Evolutionary conservation across 2,329 filamentous ascomycete genomes (phyloP).

Genomic region (Ceratocystiopsis minuta): DNA sequence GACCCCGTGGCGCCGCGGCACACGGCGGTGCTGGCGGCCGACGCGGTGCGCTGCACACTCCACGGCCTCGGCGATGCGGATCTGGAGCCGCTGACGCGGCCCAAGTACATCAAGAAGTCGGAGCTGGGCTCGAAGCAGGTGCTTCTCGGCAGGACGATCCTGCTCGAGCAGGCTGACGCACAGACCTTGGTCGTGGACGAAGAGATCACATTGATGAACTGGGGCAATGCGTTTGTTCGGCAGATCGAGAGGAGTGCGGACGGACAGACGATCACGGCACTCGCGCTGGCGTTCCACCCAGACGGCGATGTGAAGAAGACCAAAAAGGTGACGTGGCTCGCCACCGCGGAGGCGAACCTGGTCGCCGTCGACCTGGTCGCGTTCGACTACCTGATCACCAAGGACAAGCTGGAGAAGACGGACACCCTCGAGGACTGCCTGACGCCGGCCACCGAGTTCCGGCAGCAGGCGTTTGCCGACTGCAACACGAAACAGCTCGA

Average conservation of each 20-base stretch:
- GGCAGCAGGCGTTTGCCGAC: conserved; percentile 61
- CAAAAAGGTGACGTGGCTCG: conserved; percentile 94
- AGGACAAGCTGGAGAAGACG: conserved; percentile 82
- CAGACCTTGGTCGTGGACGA: conserved; percentile 66
- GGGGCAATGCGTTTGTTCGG: conserved; percentile 75
- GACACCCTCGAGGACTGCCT: conserved; percentile 74
- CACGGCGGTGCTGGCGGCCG: conserved; percentile 53
- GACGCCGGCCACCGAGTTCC: conserved; percentile 55
- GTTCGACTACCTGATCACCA: conserved; percentile 88
- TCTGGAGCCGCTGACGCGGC: conserved; percentile 53
- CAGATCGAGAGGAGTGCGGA: conserved; percentile 34
- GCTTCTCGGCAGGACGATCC: conserved; percentile 52
- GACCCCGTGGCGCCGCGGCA: conserved; percentile 59
- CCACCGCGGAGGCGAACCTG: conserved; percentile 53
- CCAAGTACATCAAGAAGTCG: conserved; percentile 78
- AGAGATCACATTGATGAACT: conserved; percentile 91
- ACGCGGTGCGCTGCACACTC: conserved; percentile 52
- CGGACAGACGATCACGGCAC: conserved; percentile 40
- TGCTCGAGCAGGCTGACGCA: conserved; percentile 77
- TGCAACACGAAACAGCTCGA: conserved; percentile 62
- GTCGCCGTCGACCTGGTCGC: conserved; percentile 76
- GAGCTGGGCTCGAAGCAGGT: conserved; percentile 76
- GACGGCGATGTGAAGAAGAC: conserved; percentile 89
- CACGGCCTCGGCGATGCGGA: conserved; percentile 47
- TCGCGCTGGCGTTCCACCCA: conserved; percentile 73